Evolutionary conservation across 345 rosid genomes (phyloP).

Genomic region (Linum trigynum): DNA sequence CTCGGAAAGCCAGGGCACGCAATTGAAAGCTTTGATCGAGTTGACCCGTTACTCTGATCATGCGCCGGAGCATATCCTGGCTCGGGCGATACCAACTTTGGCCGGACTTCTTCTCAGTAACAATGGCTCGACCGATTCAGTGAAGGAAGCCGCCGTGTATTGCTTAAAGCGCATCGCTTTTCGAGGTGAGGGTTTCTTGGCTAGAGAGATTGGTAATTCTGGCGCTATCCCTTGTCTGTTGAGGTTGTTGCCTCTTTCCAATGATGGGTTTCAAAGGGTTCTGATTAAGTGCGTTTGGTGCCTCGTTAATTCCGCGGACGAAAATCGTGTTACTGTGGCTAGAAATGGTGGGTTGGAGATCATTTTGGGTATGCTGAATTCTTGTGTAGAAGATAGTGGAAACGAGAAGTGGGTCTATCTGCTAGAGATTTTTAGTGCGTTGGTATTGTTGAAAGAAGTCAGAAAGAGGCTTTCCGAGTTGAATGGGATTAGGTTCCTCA

Average conservation of each 20-base stretch:
- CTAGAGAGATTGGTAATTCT: slow-evolving; percentile 33
- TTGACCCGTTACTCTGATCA: slow-evolving; percentile 25
- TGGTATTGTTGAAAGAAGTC: slow-evolving; percentile 37
- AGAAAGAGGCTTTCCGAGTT: slow-evolving; percentile 33
- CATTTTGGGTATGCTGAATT: slow-evolving; percentile 30
- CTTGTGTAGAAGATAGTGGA: slow-evolving; percentile 16
- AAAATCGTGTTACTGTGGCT: slow-evolving; percentile 26
- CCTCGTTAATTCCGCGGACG: slow-evolving; percentile 36
- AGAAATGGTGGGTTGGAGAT: slow-evolving; percentile 41
- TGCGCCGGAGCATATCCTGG: slow-evolving; percentile 24
- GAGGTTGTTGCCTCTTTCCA: slow-evolving; percentile 29
- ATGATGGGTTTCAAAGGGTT: slow-evolving; percentile 15
- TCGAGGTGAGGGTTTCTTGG: slow-evolving; percentile 29
- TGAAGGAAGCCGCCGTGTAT: slow-evolving; percentile 31
- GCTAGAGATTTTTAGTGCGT: slow-evolving; percentile 54
- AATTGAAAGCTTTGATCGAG: slow-evolving; percentile 28
- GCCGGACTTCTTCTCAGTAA: slow-evolving; percentile 22
- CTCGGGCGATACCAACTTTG: slow-evolving; percentile 31
- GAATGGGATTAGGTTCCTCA: slow-evolving; percentile 43
- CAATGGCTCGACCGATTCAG: slow-evolving; percentile 14
- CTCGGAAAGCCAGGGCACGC: slow-evolving; percentile 26
- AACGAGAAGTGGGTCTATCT: slow-evolving; percentile 20
- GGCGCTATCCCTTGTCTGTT: slow-evolving; percentile 28
- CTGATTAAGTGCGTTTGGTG: slow-evolving; percentile 38
- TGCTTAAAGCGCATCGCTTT: slow-evolving; percentile 41